Base-by-base conservation (phyloP, 2,329 filamentous ascomycete genomes). In the Exutisphaerella laricina region DNA sequence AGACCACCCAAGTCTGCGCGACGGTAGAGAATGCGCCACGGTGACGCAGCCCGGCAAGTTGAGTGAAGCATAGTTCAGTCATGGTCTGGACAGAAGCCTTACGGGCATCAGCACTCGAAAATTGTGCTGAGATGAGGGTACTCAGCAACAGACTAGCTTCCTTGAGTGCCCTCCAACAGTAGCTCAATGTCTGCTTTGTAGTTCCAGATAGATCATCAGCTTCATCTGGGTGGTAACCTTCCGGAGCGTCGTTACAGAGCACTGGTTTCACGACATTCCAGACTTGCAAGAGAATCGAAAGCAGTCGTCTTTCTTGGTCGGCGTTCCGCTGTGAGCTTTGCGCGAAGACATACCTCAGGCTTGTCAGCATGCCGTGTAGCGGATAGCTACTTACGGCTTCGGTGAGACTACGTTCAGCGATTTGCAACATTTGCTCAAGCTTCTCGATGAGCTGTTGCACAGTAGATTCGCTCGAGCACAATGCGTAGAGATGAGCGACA, bases 11-110 rank as follows among this genome's bases (percentile, higher is more conserved):
- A 0, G 89, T 95, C 40, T 88, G 80, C 0, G 90, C 85, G 2
- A 97, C 92, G 0, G 90, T 90, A 0, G 88, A 92, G 59, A 97
- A 94, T 5, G 92, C 92, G 43, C 92, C 92, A 44, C 92, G 78
- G 63, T 98, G 92, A 29, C 92, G 79, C 21, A 98, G 71, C 39
- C 79, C 85, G 0, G 87, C 80, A 6, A 98, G 72, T 59, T 98
- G 87, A 2, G 78, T 78, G 59, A 96, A 94, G 12, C 86, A 83
- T 5, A 94, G 67, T 28, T 78, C 71, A 38, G 49, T 50, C 33
- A 56, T 42, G 32, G 45, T 20, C n/a, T 40, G 26, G 22, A 51
- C 16, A 4, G 31, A 14, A n/a, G 29, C 18, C 10, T 37, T 3
- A n/a, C 31, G 14, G 43, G 10, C 13, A n/a, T 8, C 28, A 34